Evolutionary conservation across 2,329 filamentous ascomycete species (phyloP).

Genomic region (Ceratocystis smalleyi): DNA sequence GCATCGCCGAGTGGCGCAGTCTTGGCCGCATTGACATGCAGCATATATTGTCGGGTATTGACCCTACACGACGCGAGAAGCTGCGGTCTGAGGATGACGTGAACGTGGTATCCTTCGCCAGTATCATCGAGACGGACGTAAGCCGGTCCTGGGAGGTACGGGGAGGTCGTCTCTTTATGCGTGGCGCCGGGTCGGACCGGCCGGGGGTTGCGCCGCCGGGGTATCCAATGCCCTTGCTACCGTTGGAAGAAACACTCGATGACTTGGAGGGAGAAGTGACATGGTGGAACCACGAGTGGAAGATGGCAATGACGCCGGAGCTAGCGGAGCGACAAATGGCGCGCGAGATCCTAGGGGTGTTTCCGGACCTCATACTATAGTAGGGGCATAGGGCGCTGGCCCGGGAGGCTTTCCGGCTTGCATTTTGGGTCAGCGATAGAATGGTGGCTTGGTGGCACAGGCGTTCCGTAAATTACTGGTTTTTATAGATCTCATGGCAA

Average conservation of each 20-base stretch:
- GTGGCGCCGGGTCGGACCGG: slow-evolving; percentile 12
- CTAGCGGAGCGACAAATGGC: background rate
- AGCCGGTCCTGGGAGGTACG: slow-evolving; percentile 18
- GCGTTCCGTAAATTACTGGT: no score
- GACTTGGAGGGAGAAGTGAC: background rate
- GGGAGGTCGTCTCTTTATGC: slow-evolving; percentile 18
- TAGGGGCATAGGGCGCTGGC: no score
- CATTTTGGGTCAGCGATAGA: no score
- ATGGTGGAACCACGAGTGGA: slow-evolving; percentile 6
- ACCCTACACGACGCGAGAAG: slow-evolving; percentile 26
- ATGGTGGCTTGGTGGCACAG: no score
- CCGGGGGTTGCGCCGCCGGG: slow-evolving; percentile 6
- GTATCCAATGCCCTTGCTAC: slow-evolving; percentile 4
- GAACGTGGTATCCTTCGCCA: slow-evolving; percentile 24
- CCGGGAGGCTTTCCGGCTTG: no score
- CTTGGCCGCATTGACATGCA: slow-evolving; percentile 1
- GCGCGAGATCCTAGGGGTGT: background rate
- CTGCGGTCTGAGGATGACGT: slow-evolving; percentile 24
- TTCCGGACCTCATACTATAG: background rate
- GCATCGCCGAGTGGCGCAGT: background rate
- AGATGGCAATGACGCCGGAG: background rate
- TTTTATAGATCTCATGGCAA: no score
- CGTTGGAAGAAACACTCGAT: background rate
- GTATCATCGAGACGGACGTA: slow-evolving; percentile 22
- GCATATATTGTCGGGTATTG: slow-evolving; percentile 20